Evolutionary conservation across 768 basidiomycete genomes (phyloP).

Genomic region (Rubroboletus pulcherrimus): DNA sequence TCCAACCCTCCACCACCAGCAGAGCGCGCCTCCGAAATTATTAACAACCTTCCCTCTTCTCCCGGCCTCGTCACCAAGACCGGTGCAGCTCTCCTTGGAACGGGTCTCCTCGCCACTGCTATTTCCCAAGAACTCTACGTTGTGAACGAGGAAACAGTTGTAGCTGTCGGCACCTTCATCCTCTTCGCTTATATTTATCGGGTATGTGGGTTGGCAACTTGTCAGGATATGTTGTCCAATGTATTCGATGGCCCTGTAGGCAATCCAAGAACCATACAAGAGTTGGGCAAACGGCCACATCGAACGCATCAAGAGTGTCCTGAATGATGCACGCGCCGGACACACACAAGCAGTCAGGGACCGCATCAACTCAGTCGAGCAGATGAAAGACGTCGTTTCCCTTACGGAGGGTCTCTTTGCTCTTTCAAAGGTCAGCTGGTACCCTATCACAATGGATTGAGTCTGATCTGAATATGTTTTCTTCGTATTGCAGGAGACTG

Average conservation of each 20-base stretch:
- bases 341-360: conserved; percentile 93
- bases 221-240: background rate
- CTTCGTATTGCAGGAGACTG: conserved; percentile 67
- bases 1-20: conserved; percentile 68
- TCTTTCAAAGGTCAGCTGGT: conserved; percentile 72
- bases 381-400: conserved; percentile 94
- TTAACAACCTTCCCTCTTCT: conserved; percentile 82
- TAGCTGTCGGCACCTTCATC: conserved; percentile 79
- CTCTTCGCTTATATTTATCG: conserved; percentile 80
- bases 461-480: background rate
- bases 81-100: conserved; percentile 86
- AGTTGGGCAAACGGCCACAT: conserved; percentile 92
- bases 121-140: conserved; percentile 98
- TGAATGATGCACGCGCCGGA: conserved; percentile 76
- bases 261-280: conserved; percentile 80
- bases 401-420: conserved; percentile 89
- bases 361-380: conserved; percentile 85
- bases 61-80: conserved; percentile 93
- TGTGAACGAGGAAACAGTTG: conserved; percentile 92
- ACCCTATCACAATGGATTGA: background rate
- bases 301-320: conserved; percentile 74
- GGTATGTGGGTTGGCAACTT: conserved; percentile 40
- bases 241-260: conserved; percentile 38
- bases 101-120: conserved; percentile 83
- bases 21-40: conserved; percentile 85